phyloP scores from a whole-genome alignment of 2,329 filamentous ascomycete species.

The Exutisphaerella laricina region DNA sequence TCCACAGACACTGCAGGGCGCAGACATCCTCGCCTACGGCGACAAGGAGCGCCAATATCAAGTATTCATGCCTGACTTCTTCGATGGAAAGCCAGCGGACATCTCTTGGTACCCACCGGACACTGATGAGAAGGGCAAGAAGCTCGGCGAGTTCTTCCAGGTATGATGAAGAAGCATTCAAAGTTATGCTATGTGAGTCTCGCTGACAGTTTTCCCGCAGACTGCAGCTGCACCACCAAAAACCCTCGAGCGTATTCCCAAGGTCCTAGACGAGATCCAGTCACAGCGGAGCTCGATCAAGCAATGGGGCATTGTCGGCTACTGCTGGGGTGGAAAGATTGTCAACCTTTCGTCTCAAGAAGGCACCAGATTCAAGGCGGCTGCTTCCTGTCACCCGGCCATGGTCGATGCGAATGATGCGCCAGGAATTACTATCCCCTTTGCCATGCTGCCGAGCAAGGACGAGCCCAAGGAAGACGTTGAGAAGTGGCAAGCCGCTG shows the following conservation, averaged over 20 bases:
- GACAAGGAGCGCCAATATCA: conserved; percentile 69
- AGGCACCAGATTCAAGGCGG: conserved; percentile 53
- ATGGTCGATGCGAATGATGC: conserved; percentile 58
- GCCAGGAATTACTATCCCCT: conserved; percentile 51
- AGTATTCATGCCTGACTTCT: conserved; percentile 90
- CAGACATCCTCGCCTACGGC: conserved; percentile 55
- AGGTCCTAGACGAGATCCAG: conserved; percentile 51
- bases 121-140: conserved; percentile 55
- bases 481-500: conserved; percentile 43
- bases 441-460: conserved; percentile 52
- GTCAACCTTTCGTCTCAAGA: conserved; percentile 49
- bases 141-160: conserved; percentile 55
- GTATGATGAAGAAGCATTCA: conserved; percentile 1
- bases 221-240: conserved; percentile 53
- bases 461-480: conserved; percentile 52
- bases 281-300: conserved; percentile 44
- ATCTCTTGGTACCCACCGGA: conserved; percentile 45
- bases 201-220: conserved; percentile 10
- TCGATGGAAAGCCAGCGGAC: conserved; percentile 66
- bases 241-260: conserved; percentile 51
- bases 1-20: conserved; percentile 53
- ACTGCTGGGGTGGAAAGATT: conserved; percentile 56
- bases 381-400: conserved; percentile 53
- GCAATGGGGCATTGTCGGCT: conserved; percentile 56
- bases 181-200: no score